Evolutionary conservation across 495 filamentous ascomycete species (phyloP), one percentile per base, ranked within the genome.

Genomic region (Penicillium riverlandense): DNA sequence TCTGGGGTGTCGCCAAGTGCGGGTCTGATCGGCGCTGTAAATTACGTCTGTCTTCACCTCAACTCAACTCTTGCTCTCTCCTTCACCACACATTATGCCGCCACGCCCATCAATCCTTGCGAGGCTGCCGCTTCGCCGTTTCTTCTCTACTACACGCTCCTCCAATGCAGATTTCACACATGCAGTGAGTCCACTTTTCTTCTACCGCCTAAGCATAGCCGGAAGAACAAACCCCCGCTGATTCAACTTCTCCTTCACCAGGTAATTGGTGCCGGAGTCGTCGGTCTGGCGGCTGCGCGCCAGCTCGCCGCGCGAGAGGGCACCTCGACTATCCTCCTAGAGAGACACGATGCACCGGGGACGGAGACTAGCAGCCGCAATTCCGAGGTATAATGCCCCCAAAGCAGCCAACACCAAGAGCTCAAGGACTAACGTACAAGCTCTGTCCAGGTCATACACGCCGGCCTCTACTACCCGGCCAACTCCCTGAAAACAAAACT

Each of bases 291-390:
- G n/a, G 78, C 95, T 48, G 88, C 92, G 1, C 76, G 84, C 2
- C 74, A 80, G 51, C 69, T 98, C 22, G 85, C 92, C 41, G 69
- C 59, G 11, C 69, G 72, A 52, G 74, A 78, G 41, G 72, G 77
- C 12, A 78, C 77, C 5, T 77, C 70, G 22, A 95, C 89, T 0
- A 69, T 98, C 10, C 70, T 98, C 10, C 76, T 97, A 5, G 92
- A 98, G 63, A 74, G 82, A 30, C 87, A 96, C 67, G 63, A 72
- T 30, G 72, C 70, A 32, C 77, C 88, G 22, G 92, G 94, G 15
- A 94, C 81, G 37, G 94, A 97, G 74, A 98, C 91, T 0, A 91
- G 85, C 43, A 87, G 83, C 55, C 80, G 90, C 48, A 97, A 96
- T 65, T 95, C 88, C 49, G 92, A 96, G 77, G 85, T 82, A 46